A percentile compares a stretch with the other conserved stretches of the same genome.
Evolutionary conservation across 1,139 yeast genomes (phyloP).

Genomic region (Casaregolazyma lundiana): DNA sequence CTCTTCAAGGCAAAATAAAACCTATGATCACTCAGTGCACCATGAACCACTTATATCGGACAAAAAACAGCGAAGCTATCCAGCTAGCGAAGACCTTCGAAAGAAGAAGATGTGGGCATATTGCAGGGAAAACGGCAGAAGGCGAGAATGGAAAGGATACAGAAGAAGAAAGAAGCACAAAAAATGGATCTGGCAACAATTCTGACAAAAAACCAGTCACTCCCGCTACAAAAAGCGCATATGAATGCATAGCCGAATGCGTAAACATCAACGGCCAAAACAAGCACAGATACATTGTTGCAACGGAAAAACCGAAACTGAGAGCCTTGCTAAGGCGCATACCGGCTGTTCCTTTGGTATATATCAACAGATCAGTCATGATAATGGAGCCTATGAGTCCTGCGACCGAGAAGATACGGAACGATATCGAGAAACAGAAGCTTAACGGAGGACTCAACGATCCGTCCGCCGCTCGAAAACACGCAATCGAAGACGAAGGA

Average conservation of each 20-base stretch:
- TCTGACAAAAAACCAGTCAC: conserved; percentile 11
- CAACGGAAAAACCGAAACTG: conserved; percentile 69
- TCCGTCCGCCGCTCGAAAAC: conserved; percentile 38
- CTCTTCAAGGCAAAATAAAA: conserved; percentile 80
- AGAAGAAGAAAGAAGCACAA: conserved; percentile 12
- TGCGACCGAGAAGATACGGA: conserved; percentile 57
- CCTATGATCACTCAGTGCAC: conserved; percentile 97
- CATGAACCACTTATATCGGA: conserved; percentile 74
- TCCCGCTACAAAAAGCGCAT: conserved; percentile 45
- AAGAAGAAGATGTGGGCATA: conserved; percentile 62
- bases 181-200: conserved; percentile 1
- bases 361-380: conserved; percentile 88
- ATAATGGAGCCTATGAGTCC: conserved; percentile 89
- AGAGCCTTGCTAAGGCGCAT: conserved; percentile 63
- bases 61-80: conserved; percentile 69
- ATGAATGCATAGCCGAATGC: conserved; percentile 70
- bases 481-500: conserved; percentile 28
- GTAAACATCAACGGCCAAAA: conserved; percentile 69
- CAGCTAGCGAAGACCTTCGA: conserved; percentile 77
- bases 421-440: conserved; percentile 56
- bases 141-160: conserved; percentile 7
- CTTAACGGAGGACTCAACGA: conserved; percentile 74
- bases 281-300: conserved; percentile 86
- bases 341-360: conserved; percentile 87
- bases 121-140: conserved; percentile 10